Base-by-base conservation (phyloP, 1,284 basidiomycete species). In the Ceratobasidium sp. region DNA sequence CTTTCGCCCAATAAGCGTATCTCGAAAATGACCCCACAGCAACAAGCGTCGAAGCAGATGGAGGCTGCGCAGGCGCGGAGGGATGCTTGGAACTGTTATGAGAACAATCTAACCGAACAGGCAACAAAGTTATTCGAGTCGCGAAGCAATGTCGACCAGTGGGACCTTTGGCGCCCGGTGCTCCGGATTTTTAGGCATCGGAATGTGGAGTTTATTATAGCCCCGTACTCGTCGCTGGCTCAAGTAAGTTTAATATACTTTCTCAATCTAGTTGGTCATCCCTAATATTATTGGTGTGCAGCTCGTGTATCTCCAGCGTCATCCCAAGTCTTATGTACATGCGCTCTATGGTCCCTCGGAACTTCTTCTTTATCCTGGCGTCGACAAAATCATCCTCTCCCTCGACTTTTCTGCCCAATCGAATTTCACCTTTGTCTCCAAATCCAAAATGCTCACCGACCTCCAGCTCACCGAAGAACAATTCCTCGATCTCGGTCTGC, bases 141-240 rank as follows among this genome's bases (percentile, higher is more conserved):
- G 13, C 87, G 93, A 77, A 91, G 89, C 81, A 87, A 88, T 79
- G 84, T 93, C 76, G 88, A 89, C 78, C 94, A 95, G 82, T 95
- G 93, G 89, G 97, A 99, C 86, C 88, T 99, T 28, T 95, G 98
- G 91, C 92, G 97, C 82, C 91, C 95, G 87, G 93, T 99, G 20
- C 88, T 98, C 81, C 90, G 97, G 78, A 94, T 97, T 79, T 98
- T 99, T 86, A 92, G 96, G 84, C 95, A 98, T 86, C 89, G 97
- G 60, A 95, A 96, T 83, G 96, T 98, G 81, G 97, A 99, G 87
- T 99, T 97, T 84, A 89, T 99, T 64, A 92, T 99, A 80, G 97
- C 98, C 53, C 97, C 97, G 12, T 99, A 99, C 86, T 89, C 96
- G 69, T 93, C 96, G 56, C 95, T 94, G 90, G 95, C 97, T 60